Base-by-base conservation (phyloP, 495 filamentous ascomycete genomes). In the Lichina pygmaea region DNA sequence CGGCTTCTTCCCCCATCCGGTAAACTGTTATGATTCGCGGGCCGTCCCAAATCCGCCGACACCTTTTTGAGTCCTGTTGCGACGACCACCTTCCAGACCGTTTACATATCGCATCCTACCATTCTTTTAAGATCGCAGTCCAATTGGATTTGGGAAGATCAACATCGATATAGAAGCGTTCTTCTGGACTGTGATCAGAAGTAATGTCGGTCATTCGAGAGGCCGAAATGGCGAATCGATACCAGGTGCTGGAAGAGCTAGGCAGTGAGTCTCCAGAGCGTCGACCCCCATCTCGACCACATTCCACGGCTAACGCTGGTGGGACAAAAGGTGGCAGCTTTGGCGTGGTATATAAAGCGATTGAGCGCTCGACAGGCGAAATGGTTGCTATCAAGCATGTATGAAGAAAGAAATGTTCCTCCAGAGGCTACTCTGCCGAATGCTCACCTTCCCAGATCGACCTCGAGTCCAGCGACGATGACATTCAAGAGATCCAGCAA, bases 401-500 rank as follows among this genome's bases (percentile, higher is more conserved):
- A 64, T 40, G 44, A 34, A 49, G 49, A 48, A 51, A 57, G 60
- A 53, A 58, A 56, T 38, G 45, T 46, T 49, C 40, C 38, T 46
- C 33, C 41, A 53, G 51, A 55, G 38, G 47, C 44, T 38, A 46
- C 33, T n/a, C 42, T 3, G 47, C 31, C 41, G 48, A 52, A 49
- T 45, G 45, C 53, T 56, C 45, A 30, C 46, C 10, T 41, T n/a
- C 13, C 8, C 32, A 2, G 11, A 97, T 97, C 59, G 89, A 97
- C 63, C 78, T 97, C 52, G 89, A 97, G 58, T 91, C 85, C 39
- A 93, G 79, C 59, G 89, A 92, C 57, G 89, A 97, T 60, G 89
- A 97, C 56, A 91, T 97, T 39, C 76, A 85, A 58, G 89, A 97
- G 52, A 95, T 97, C 49, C 86, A 95, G 50, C 83, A 92, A 56